Evolutionary conservation across 2,329 filamentous ascomycete species (phyloP).

Genomic region (Anthostomella pinea): DNA sequence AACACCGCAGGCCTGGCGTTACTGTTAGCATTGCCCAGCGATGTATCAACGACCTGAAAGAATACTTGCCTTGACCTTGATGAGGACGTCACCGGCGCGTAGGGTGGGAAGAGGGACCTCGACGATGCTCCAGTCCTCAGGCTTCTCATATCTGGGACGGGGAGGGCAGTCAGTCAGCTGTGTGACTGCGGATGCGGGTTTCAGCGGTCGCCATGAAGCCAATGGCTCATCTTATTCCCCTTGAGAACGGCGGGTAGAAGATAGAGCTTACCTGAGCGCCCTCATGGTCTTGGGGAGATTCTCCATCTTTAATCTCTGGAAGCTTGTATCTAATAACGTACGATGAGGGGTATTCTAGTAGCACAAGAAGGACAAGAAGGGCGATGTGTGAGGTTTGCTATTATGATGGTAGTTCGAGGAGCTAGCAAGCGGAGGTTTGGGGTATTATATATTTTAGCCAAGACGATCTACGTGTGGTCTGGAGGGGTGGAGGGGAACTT

Average conservation of each 20-base stretch:
- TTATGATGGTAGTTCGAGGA: too few species aligned
- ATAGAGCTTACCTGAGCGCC: constrained; percentile 52
- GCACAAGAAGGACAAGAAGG: neutral
- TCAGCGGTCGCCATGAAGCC: constrained; percentile 5
- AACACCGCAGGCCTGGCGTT: constrained; percentile 32
- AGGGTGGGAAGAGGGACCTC: constrained; percentile 60
- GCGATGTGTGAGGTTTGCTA: neutral
- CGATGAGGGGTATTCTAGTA: constrained; percentile 14
- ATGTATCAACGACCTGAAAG: neutral
- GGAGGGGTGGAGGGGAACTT: neutral
- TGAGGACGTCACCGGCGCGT: constrained; percentile 57
- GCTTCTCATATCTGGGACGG: constrained; percentile 55
- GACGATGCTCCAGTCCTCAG: constrained; percentile 58
- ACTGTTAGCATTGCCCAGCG: constrained; percentile 13
- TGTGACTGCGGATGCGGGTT: neutral
- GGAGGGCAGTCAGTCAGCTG: constrained; percentile 4
- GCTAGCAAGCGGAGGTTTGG: too few species aligned
- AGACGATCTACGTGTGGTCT: constrained; percentile 3
- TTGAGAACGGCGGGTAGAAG: constrained; percentile 1
- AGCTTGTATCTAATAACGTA: constrained; percentile 10
- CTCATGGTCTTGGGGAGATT: constrained; percentile 43
- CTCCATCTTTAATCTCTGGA: constrained; percentile 29
- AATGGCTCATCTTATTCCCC: neutral
- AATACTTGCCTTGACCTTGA: constrained; percentile 65
- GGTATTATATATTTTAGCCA: constrained; percentile 8